phyloP scores from a whole-genome alignment of 805 yeast species.

The Candida nanaspora region DNA sequence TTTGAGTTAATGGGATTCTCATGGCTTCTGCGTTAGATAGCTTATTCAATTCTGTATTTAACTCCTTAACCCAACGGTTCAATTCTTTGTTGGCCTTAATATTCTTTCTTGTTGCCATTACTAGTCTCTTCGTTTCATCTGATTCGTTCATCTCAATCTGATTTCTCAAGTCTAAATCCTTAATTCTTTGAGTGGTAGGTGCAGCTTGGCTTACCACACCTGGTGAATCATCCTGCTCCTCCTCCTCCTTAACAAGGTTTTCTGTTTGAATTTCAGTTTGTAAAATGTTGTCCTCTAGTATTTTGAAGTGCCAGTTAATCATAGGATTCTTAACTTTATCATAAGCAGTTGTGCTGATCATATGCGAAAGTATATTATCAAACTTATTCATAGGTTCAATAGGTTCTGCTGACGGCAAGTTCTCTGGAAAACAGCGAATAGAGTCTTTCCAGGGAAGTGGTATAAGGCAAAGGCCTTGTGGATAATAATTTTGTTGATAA shows the following conservation, averaged over 20 bases:
- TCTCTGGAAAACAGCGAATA: conserved; percentile 53
- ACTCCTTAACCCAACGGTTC: conserved; percentile 6
- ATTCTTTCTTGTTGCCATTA: conserved; percentile 8
- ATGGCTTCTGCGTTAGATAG: conserved; percentile 14
- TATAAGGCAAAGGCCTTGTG: conserved; percentile 69
- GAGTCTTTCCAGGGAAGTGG: conserved; percentile 72
- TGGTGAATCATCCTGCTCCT: conserved; percentile 1
- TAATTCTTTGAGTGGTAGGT: background rate
- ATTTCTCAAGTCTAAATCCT: conserved; percentile 5
- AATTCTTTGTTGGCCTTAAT: conserved; percentile 5
- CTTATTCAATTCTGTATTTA: conserved; percentile 16
- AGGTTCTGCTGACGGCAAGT: background rate
- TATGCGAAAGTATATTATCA: conserved; percentile 16
- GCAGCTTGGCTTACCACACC: background rate
- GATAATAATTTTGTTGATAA: conserved; percentile 23
- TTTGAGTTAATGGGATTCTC: conserved; percentile 4
- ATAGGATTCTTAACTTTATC: conserved; percentile 45
- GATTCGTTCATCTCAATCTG: conserved; percentile 11
- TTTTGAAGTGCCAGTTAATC: conserved; percentile 57
- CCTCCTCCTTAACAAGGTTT: background rate
- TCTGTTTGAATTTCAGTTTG: conserved; percentile 36
- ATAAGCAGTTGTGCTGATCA: conserved; percentile 32
- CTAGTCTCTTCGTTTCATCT: conserved; percentile 14
- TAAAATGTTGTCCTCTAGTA: conserved; percentile 57
- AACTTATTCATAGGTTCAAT: conserved; percentile 7